phyloP scores from a whole-genome alignment of 2,329 filamentous ascomycete genomes.

The Pyrenophora teres region DNA sequence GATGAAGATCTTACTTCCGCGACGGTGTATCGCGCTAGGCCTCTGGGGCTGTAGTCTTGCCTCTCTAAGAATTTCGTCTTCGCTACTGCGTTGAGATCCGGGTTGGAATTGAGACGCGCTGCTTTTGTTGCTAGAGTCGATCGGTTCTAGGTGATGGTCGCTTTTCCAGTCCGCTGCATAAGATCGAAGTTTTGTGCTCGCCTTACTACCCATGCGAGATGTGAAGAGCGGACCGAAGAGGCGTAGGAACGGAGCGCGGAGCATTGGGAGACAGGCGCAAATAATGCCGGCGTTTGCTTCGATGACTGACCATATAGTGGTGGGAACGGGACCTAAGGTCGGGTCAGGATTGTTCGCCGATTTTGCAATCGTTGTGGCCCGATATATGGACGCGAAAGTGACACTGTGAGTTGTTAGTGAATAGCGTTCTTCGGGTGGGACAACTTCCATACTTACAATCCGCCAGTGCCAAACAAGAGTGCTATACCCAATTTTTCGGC shows the following conservation, averaged over 20 bases:
- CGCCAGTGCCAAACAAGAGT: slow-evolving; percentile 29
- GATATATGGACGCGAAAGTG: slow-evolving; percentile 32
- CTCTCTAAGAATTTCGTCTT: slow-evolving; percentile 16
- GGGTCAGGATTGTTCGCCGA: slow-evolving; percentile 29
- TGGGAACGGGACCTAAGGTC: slow-evolving; percentile 30
- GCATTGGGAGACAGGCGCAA: slow-evolving; percentile 30
- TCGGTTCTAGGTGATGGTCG: slow-evolving; percentile 3
- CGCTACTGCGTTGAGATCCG: slow-evolving; percentile 23
- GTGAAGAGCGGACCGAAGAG: slow-evolving; percentile 29
- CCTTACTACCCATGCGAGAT: slow-evolving; percentile 2
- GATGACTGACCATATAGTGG: slow-evolving; percentile 31
- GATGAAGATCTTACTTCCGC: slow-evolving; percentile 23
- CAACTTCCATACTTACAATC: slow-evolving; percentile 19
- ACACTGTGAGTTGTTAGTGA: slow-evolving; percentile 16
- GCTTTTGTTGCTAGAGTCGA: slow-evolving; percentile 12
- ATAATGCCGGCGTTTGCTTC: slow-evolving; percentile 34
- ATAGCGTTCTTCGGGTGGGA: not conserved
- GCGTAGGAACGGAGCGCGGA: slow-evolving; percentile 28
- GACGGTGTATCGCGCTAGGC: slow-evolving; percentile 6
- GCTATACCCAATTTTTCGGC: slow-evolving; percentile 29
- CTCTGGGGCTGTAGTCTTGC: slow-evolving; percentile 1
- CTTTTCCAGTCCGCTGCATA: slow-evolving; percentile 21
- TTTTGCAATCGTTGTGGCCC: slow-evolving; percentile 31
- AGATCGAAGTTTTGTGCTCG: slow-evolving; percentile 15
- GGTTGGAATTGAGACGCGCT: slow-evolving; percentile 9